These are phyloP conservation scores for Andrographis paniculata DNA, from an alignment of 305 asterid genomes.

Conservation along the genomic window DNA sequence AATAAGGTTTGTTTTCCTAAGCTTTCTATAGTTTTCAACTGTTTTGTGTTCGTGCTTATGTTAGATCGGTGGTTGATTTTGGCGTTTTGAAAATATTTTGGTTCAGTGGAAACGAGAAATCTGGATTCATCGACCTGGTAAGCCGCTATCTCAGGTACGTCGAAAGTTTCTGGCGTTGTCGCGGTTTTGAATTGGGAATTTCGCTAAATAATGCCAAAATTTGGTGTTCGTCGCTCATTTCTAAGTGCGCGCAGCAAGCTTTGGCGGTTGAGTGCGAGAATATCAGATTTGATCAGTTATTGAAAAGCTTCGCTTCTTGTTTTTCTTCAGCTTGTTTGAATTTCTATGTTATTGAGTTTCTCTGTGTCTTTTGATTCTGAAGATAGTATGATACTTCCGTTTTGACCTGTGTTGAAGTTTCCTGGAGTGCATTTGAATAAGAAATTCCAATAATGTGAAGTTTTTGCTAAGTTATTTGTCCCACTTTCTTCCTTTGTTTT, in stretches of 20 bases:
- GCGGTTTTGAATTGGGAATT: too few species aligned
- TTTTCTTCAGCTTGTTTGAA: too few species aligned
- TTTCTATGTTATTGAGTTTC: too few species aligned
- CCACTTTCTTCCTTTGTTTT: slow-evolving; percentile 12
- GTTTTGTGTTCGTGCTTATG: not conserved
- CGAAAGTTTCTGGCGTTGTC: not conserved
- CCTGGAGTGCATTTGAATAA: not conserved
- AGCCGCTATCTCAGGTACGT: slow-evolving; percentile 85
- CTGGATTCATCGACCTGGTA: slow-evolving; percentile 89
- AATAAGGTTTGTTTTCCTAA: too few species aligned
- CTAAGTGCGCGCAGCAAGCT: not conserved
- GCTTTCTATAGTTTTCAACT: too few species aligned
- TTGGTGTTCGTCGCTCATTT: not conserved
- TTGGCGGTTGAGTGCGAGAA: not conserved
- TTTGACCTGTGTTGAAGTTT: not conserved
- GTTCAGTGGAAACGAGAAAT: slow-evolving; percentile 78
- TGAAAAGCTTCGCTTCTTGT: too few species aligned
- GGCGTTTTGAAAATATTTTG: not conserved
- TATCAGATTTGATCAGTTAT: not conserved
- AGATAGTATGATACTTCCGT: too few species aligned
- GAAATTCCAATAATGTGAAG: too few species aligned
- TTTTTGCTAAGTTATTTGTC: too few species aligned
- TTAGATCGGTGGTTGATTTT: not conserved
- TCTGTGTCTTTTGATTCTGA: not conserved
- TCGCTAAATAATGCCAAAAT: not conserved